Evolutionary conservation across 2,329 filamentous ascomycete genomes (phyloP).

Genomic region (Teratosphaeriaceae sp.): DNA sequence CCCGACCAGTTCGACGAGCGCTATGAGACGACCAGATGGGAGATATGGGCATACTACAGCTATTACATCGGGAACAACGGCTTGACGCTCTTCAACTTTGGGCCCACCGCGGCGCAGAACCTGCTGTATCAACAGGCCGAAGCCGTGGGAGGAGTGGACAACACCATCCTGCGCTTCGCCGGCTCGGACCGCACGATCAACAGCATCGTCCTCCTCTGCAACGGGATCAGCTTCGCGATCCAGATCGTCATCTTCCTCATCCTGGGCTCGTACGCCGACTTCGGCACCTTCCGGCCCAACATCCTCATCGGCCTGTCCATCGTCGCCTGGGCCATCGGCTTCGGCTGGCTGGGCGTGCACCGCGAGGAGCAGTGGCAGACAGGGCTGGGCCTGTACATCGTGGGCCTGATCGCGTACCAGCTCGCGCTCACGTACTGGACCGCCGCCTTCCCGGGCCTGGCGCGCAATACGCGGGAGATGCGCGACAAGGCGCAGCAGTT

Average conservation of each 20-base stretch:
- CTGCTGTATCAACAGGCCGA: constrained; percentile 55
- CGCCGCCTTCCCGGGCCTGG: constrained; percentile 54
- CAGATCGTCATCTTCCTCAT: constrained; percentile 53
- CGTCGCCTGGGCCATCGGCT: constrained; percentile 57
- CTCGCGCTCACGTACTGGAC: constrained; percentile 64
- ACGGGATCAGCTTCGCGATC: constrained; percentile 62
- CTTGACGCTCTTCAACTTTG: constrained; percentile 57
- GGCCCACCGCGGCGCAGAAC: constrained; percentile 59
- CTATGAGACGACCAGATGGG: constrained; percentile 46
- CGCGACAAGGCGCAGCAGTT: constrained; percentile 45
- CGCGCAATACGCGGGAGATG: constrained; percentile 48
- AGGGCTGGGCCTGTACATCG: constrained; percentile 57
- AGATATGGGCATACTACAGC: constrained; percentile 42
- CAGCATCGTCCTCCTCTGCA: constrained; percentile 58
- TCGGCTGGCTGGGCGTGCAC: constrained; percentile 62
- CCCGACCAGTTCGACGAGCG: constrained; percentile 50
- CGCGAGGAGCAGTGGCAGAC: constrained; percentile 53
- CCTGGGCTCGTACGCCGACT: constrained; percentile 53
- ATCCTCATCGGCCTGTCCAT: constrained; percentile 56
- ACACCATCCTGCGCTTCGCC: constrained; percentile 48
- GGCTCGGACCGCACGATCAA: constrained; percentile 55
- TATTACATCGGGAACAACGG: constrained; percentile 53
- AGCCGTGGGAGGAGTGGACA: constrained; percentile 31
- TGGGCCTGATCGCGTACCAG: constrained; percentile 61
- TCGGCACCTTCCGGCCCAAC: constrained; percentile 57